Evolutionary conservation across 2,329 filamentous ascomycete species (phyloP).

Genomic region (Knufia fluminis): DNA sequence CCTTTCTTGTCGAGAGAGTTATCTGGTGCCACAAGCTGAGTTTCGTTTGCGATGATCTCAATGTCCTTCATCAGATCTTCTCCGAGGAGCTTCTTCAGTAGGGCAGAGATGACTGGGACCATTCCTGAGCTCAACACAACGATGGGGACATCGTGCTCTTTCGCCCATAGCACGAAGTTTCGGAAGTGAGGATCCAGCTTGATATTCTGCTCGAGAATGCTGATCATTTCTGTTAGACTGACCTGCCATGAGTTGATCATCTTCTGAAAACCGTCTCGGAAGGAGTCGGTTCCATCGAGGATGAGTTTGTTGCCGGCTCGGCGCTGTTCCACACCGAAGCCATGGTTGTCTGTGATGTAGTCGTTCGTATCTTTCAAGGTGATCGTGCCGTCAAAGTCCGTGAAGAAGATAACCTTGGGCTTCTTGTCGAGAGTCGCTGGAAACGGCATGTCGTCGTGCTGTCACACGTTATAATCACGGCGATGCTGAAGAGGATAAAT

Average conservation of each 20-base stretch:
- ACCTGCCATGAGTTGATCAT: slow-evolving; percentile 84
- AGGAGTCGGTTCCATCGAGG: slow-evolving; percentile 49
- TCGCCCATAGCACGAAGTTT: slow-evolving; percentile 77
- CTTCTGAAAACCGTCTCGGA: slow-evolving; percentile 64
- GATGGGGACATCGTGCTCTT: slow-evolving; percentile 74
- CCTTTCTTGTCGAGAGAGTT: slow-evolving; percentile 68
- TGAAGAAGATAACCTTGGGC: slow-evolving; percentile 95
- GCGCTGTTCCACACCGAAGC: slow-evolving; percentile 66
- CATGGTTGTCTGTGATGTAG: slow-evolving; percentile 77
- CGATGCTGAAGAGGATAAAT: neutral
- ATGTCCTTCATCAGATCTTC: slow-evolving; percentile 61
- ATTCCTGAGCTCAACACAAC: slow-evolving; percentile 90
- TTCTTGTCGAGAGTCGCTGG: slow-evolving; percentile 38
- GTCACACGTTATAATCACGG: neutral
- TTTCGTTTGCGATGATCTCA: slow-evolving; percentile 84
- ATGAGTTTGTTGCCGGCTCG: slow-evolving; percentile 66
- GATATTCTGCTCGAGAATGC: slow-evolving; percentile 71
- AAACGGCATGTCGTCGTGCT: slow-evolving; percentile 17
- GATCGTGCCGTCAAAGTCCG: slow-evolving; percentile 96
- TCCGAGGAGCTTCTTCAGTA: slow-evolving; percentile 74
- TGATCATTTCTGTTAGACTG: slow-evolving; percentile 74
- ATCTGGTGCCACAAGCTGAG: slow-evolving; percentile 53
- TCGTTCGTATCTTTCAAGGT: slow-evolving; percentile 65
- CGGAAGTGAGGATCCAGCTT: slow-evolving; percentile 80
- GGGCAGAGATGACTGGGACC: slow-evolving; percentile 77